Conservation (phyloP, 164 flowering plant genomes). For the Aristolochia californica region DNA sequence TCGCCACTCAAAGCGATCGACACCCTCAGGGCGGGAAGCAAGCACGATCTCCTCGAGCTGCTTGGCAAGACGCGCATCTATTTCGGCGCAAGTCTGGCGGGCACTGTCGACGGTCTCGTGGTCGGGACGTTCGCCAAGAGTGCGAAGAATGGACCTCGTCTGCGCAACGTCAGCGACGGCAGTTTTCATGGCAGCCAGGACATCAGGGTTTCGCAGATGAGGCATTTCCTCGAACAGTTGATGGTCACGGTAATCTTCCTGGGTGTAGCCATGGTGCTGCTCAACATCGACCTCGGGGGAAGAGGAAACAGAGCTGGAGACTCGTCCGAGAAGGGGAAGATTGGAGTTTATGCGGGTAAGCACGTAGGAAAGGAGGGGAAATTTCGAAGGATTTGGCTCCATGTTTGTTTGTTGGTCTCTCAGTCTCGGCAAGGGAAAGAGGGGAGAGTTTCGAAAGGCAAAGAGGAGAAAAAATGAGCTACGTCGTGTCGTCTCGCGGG, state of each 20-base stretch:
- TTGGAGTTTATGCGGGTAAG: constrained; percentile 31
- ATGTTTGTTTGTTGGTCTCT: constrained; percentile 11
- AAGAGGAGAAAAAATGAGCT: too few relatives aligned
- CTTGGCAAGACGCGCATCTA: constrained; percentile 27
- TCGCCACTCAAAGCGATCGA: constrained; percentile 34
- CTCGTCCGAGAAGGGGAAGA: constrained; percentile 4
- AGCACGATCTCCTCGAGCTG: constrained; percentile 39
- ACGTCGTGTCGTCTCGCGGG: too few relatives aligned
- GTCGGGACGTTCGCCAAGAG: constrained; percentile 61
- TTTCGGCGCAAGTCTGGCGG: constrained; percentile 24
- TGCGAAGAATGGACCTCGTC: constrained; percentile 39
- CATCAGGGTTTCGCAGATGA: constrained; percentile 23
- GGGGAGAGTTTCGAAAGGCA: background rate
- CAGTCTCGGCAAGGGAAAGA: background rate
- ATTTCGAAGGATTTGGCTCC: constrained; percentile 59
- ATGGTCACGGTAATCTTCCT: background rate
- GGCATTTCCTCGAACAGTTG: constrained; percentile 30
- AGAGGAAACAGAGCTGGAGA: constrained; percentile 6
- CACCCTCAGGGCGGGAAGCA: constrained; percentile 23
- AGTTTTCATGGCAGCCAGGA: constrained; percentile 32
- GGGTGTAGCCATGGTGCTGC: constrained; percentile 5
- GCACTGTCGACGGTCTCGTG: constrained; percentile 57
- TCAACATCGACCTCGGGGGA: constrained; percentile 27
- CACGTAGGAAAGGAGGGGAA: constrained; percentile 64
- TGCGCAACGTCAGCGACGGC: constrained; percentile 54